phyloP scores from a whole-genome alignment of 768 basidiomycete species.

The Serendipita sp. region DNA sequence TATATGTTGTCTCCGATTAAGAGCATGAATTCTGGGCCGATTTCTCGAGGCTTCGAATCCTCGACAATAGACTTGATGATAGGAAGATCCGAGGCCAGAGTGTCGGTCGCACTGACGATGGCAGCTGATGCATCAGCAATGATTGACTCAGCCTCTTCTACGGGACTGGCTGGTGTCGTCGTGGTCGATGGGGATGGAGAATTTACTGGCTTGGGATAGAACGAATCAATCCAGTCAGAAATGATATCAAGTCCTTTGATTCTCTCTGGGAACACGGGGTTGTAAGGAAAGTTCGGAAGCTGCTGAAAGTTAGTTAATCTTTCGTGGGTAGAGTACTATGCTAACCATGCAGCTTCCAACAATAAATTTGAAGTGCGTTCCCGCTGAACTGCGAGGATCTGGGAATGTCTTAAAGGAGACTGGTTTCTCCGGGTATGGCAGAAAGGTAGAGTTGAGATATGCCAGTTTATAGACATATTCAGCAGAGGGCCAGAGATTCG shows the following conservation, averaged over 20 bases:
- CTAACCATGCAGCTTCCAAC: conserved; percentile 42
- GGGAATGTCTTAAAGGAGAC: conserved; percentile 60
- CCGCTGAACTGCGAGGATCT: conserved; percentile 38
- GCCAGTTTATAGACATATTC: conserved; percentile 46
- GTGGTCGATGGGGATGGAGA: conserved; percentile 4
- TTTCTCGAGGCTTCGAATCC: conserved; percentile 9
- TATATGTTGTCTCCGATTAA: conserved; percentile 68
- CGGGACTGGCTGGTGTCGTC: background rate
- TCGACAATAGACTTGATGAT: conserved; percentile 11
- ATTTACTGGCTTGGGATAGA: conserved; percentile 1
- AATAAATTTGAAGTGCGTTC: conserved; percentile 47
- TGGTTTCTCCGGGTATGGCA: conserved; percentile 35
- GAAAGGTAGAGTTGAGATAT: conserved; percentile 26
- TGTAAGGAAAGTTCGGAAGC: conserved; percentile 60
- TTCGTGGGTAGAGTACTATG: background rate
- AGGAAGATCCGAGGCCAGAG: background rate
- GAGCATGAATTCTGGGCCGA: conserved; percentile 41
- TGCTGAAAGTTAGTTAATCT: background rate
- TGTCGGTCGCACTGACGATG: background rate
- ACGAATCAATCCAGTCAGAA: conserved; percentile 24
- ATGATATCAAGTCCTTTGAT: conserved; percentile 54
- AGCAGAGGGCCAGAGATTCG: conserved; percentile 52
- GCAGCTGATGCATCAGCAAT: conserved; percentile 2
- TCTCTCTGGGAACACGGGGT: conserved; percentile 33
- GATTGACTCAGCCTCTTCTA: background rate